Percentiles rank a stretch among this genome's conserved stretches.
Conservation (phyloP, 768 basidiomycete species). For the Scleroderma bovista region DNA sequence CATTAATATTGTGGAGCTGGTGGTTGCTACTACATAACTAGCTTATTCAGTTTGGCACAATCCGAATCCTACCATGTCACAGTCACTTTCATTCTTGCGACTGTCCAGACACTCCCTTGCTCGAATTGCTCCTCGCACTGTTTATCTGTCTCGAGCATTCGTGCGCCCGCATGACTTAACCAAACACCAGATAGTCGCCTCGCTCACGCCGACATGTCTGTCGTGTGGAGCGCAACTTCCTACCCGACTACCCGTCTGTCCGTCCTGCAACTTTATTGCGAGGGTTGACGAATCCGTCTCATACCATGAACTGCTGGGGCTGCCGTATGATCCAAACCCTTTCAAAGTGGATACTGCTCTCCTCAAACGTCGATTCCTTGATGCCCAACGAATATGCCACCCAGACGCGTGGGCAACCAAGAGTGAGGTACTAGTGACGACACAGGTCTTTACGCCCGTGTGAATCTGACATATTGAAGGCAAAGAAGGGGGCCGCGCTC, state of each 20-base stretch:
- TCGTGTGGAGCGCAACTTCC: constrained; percentile 57
- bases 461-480: constrained; percentile 14
- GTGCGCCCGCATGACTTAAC: background rate
- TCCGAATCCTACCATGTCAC: constrained; percentile 5
- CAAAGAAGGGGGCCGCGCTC: constrained; percentile 17
- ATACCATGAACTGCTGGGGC: constrained; percentile 65
- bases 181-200: constrained; percentile 2
- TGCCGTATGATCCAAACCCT: constrained; percentile 58
- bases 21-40: too few relatives aligned
- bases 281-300: constrained; percentile 48
- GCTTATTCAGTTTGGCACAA: too few relatives aligned
- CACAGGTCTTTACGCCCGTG: background rate
- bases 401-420: constrained; percentile 80
- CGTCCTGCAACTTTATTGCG: constrained; percentile 63
- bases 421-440: constrained; percentile 42
- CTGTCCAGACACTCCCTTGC: background rate
- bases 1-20: too few relatives aligned
- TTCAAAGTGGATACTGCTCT: constrained; percentile 60
- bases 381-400: constrained; percentile 74
- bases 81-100: background rate
- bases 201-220: constrained; percentile 40
- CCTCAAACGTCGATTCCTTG: constrained; percentile 62
- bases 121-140: background rate
- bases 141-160: background rate
- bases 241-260: constrained; percentile 69